Base-by-base conservation (phyloP, 768 basidiomycete genomes). In the Lepiota brunneoincarnata region DNA sequence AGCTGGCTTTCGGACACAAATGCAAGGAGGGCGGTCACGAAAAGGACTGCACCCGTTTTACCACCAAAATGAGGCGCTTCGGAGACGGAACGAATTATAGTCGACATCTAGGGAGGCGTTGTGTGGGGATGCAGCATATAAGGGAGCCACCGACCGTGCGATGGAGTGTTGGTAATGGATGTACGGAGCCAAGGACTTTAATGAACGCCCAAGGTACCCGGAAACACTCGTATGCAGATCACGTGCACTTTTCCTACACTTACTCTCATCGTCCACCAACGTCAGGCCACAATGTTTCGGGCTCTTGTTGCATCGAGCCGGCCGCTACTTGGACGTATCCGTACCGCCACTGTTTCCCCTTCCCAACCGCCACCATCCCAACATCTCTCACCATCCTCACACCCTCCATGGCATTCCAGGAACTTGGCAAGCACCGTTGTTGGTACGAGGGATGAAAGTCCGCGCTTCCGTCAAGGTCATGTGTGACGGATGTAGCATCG, bases 401-500 rank as follows among this genome's bases (percentile, higher is more conserved):
- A 39, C 62, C 55, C 64, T 66, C 9, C 64, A 58, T 63, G 58
- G 64, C 45, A 48, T 61, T 15, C 59, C 69, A 49, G 58, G 63
- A 38, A 23, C 57, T 21, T 21, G 58, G 7, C 59, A 61, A 52
- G 55, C 66, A 38, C 76, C 76, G 9, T 58, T 67, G 6, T 65
- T 82, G 18, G 68, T 77, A n/a, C 73, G 89, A 61, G 93, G 93
- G 43, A 95, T 97, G 91, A 99, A 99, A 77, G 94, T 98, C 55
- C 84, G 96, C 58, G 89, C 91, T 20, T 92, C 92, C 3, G 91
- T 98, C 61, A 97, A 95, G 75, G 73, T 83, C 49, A 90, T 96
- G 84, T 99, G 96, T 70, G 93, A 94, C 57, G 92, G 93, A 11
- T 99, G 96, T 73, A 84, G 77, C 59, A 74, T 96, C 44, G 96